phyloP scores from a whole-genome alignment of 2,329 filamentous ascomycete genomes.

The Penicillium frequentans region DNA sequence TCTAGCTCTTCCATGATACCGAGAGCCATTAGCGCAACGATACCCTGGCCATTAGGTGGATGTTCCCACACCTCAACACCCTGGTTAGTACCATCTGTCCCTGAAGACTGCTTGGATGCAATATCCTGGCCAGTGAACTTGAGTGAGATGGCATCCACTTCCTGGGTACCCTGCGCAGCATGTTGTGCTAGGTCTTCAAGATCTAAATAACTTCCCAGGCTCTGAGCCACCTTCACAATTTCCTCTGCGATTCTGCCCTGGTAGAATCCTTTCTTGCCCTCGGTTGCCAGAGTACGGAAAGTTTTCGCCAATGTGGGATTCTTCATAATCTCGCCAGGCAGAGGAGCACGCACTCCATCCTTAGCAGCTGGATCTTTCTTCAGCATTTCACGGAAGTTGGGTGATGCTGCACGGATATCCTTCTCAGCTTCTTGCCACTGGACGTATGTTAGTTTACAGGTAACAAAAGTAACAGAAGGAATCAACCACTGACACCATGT shows the following conservation, averaged over 20 bases:
- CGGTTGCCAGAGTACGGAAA: conserved; percentile 72
- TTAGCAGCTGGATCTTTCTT: conserved; percentile 69
- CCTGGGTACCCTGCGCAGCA: conserved; percentile 69
- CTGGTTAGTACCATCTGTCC: conserved; percentile 35
- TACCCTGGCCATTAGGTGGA: conserved; percentile 92
- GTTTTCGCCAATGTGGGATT: conserved; percentile 79
- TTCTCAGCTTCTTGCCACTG: conserved; percentile 73
- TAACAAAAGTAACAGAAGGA: not conserved
- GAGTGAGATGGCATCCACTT: conserved; percentile 81
- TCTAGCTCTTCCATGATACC: conserved; percentile 89
- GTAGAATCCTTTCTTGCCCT: conserved; percentile 92
- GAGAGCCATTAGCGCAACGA: conserved; percentile 90
- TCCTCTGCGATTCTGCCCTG: conserved; percentile 77
- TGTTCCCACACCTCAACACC: conserved; percentile 89
- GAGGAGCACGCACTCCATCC: conserved; percentile 72
- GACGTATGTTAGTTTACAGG: conserved; percentile 7
- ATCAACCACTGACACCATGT: conserved; percentile 57
- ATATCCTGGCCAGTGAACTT: conserved; percentile 66
- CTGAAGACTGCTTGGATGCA: conserved; percentile 16
- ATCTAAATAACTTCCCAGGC: conserved; percentile 74
- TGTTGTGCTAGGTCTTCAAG: conserved; percentile 80
- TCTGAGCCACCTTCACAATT: conserved; percentile 73
- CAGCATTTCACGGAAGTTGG: conserved; percentile 84
- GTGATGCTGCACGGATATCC: conserved; percentile 69
- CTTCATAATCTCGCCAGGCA: conserved; percentile 82